Percentiles rank a stretch among this genome's conserved stretches.
phyloP scores from a whole-genome alignment of 495 filamentous ascomycete genomes.

The Geoglossum glabrum region DNA sequence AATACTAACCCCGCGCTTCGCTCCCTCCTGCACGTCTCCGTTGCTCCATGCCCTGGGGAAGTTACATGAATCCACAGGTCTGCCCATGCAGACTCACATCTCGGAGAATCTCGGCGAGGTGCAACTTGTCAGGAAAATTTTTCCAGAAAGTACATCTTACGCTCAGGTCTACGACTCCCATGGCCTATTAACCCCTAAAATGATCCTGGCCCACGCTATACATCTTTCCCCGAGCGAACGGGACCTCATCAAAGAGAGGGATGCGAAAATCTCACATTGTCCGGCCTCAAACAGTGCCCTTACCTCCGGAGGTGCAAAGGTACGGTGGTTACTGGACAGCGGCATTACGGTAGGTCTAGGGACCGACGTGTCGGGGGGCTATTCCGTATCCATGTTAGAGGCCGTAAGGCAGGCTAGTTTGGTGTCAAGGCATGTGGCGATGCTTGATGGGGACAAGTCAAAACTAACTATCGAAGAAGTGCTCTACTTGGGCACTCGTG shows the following conservation, averaged over 20 bases:
- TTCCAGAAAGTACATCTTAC: slow-evolving; percentile 45
- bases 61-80: slow-evolving; percentile 33
- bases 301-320: slow-evolving; percentile 49
- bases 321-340: slow-evolving; percentile 49
- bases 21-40: slow-evolving; percentile 45
- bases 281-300: slow-evolving; percentile 68
- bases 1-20: slow-evolving; percentile 83
- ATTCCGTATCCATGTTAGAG: slow-evolving; percentile 55
- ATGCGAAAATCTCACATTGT: slow-evolving; percentile 61
- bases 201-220: slow-evolving; percentile 73
- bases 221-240: slow-evolving; percentile 49
- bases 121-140: slow-evolving; percentile 43
- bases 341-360: slow-evolving; percentile 68
- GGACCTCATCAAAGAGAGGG: slow-evolving; percentile 33
- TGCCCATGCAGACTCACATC: slow-evolving; percentile 81
- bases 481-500: slow-evolving; percentile 66
- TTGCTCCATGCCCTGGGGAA: slow-evolving; percentile 40
- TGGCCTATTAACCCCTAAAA: slow-evolving; percentile 47
- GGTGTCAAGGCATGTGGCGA: slow-evolving; percentile 45
- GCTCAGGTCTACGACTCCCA: slow-evolving; percentile 57
- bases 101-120: slow-evolving; percentile 64
- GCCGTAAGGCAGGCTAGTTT: slow-evolving; percentile 59
- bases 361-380: slow-evolving; percentile 80
- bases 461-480: slow-evolving; percentile 70
- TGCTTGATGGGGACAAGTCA: slow-evolving; percentile 22